Base-by-base conservation (phyloP, 345 rosid genomes). In the Citrus medica region DNA sequence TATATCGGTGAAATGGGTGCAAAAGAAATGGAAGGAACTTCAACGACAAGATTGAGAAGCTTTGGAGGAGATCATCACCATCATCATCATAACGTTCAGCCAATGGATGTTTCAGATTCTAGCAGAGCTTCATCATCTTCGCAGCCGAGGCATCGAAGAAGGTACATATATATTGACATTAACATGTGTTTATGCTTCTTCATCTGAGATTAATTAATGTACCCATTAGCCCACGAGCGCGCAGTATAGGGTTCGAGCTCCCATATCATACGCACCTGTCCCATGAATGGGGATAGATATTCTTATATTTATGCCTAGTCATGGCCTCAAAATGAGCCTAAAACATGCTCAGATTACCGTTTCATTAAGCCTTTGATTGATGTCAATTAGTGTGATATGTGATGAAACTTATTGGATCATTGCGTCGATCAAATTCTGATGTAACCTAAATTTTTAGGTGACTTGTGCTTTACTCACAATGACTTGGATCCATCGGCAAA, bases 141-240 rank as follows among this genome's bases (percentile, higher is more conserved):
- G 37, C 78, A 74, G 61, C 88, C 78, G 62, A 88, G 88, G 78
- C 82, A 75, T 14, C 82, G 90, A 28, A 81, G 79, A 83, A 83
- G 91, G 93, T 88, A 46, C 51, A 46, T 3, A 46, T 46, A 13
- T 46, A 33, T 53, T 53, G 58, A 53, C 21, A 6, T 53, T 17
- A 53, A 53, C 7, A 17, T 0, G 51, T 46, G 0, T 42, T 42
- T 12, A 42, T 12, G 13, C 14, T 16, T 51, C 56, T 51, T 51
- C 56, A 51, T 4, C 56, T 16, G 1, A 4, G 56, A 16, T 16
- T 51, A 3, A 51, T 51, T 16, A 16, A 51, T 17, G 56, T 4
- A 51, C 0, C 56, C 56, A 51, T 51, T 51, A 13, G 56, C 56
- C 19, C 19, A 17, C 17, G 7, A 51, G 21, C 22, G 0, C 51